Evolutionary conservation across 352 stramenopile genomes (phyloP), one percentile per base, ranked within the genome.

Genomic region (Pythium plurisporium): DNA sequence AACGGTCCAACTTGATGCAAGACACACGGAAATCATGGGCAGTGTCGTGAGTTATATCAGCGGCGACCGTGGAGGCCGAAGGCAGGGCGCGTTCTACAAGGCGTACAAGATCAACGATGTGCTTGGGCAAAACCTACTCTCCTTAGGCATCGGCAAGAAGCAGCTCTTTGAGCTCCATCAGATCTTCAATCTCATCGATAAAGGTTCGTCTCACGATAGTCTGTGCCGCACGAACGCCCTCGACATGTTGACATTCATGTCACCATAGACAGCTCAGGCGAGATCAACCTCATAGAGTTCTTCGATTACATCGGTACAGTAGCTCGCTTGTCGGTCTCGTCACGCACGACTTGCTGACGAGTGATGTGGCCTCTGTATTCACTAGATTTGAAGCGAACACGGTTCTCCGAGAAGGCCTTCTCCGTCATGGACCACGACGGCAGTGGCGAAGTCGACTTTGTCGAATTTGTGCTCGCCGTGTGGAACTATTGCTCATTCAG

Each of bases 401-500:
- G 70, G 10, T 90, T 88, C 57, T 84, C 75, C 5, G 74, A 86
- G 48, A 90, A 90, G 45, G 77, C 77, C 4, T 90, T 90, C 56
- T 61, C 68, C 2, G 76, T 88, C 51, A 90, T 88, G 77, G 76
- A 90, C 56, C 71, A 63, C 25, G 79, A 90, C 53, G 66, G 72
- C 22, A 88, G 73, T 34, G 77, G 79, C 31, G 73, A 86, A 51
- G 73, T 89, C 25, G 74, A 89, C 62, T 89, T 86, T 43, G 62
- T 87, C 41, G 79, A 89, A 60, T 89, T 88, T 53, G 79, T 90
- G 29, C 49, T 88, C 48, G 69, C 75, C n/a, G 66, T 90, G 54
- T 88, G 77, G 79, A 86, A 90, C 62, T 88, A 88, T 47, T 90
- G 79, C 64, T 85, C 76, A n/a, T 88, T 88, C 56, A 85, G 60